Evolutionary conservation across 208 protist species (phyloP), one percentile per base, ranked within the genome.

Genomic region (Zelonia costaricensis): DNA sequence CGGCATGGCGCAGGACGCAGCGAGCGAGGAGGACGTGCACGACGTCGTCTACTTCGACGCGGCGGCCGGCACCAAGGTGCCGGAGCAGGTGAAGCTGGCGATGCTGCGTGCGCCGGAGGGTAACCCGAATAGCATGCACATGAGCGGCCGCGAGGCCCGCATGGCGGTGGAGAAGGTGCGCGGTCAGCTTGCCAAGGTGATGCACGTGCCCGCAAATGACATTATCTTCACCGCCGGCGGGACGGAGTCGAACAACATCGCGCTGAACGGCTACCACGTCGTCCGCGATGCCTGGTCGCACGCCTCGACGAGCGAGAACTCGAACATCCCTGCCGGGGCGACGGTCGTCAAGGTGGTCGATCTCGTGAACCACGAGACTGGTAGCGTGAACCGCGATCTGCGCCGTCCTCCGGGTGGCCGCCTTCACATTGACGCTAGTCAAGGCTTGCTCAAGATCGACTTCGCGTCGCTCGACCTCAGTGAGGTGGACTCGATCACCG

Each of bases 241-340:
- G 18, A 92, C 86, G 15, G 82, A 92, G 75, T 90, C 82, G 49
- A 92, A 92, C 69, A 82, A 86, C 69, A 84, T 92, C 61, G 82
- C 86, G 2, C 63, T 92, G 49, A 79, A 92, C 69, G 86, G 86
- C n/a, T 88, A 86, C 69, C 74, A 39, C 15, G 82, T 92, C 10
- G 71, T 71, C 64, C 86, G 86, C 22, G 76, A 85, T 18, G 71
- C 76, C 42, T 90, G 82, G 80, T 86, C 80, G 51, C 86, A 89
- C 74, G 76, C 82, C 18, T 89, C 82, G 13, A 90, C 82, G 8
- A 61, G 30, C 15, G 62, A 66, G 44, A 58, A 69, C 57, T 27
- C 33, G 35, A 69, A 64, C 56, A 9, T 54, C 8, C 53, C 53
- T 15, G 54, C 51, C 45, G 62, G 53, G 20, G 48, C 65, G 3